These are phyloP conservation scores for Ustulina deusta DNA, from an alignment of 2,329 filamentous ascomycete species.

Conservation along the genomic window DNA sequence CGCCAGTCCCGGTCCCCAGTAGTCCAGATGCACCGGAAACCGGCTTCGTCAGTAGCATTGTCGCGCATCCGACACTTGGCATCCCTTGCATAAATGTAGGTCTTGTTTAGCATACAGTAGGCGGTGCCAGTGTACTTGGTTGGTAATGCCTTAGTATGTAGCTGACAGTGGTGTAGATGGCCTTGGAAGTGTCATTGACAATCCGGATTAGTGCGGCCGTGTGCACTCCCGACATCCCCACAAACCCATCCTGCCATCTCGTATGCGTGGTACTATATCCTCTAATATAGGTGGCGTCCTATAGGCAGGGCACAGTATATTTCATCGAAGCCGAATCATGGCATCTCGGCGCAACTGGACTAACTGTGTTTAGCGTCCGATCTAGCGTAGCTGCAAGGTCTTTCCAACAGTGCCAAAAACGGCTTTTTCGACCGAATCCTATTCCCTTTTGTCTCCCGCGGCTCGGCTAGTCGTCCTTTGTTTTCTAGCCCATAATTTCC, in stretches of 20 bases:
- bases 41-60: slow-evolving; percentile 3
- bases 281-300: background rate
- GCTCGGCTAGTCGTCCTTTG: background rate
- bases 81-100: slow-evolving; percentile 13
- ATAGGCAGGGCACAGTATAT: too few relatives aligned
- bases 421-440: slow-evolving; percentile 17
- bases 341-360: background rate
- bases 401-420: slow-evolving; percentile 11
- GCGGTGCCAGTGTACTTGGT: background rate
- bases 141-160: too few relatives aligned
- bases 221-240: background rate
- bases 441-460: slow-evolving; percentile 11
- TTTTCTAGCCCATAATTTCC: background rate
- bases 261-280: slow-evolving; percentile 13
- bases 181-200: background rate
- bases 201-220: slow-evolving; percentile 8
- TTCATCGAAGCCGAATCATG: background rate
- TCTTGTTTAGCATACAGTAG: background rate
- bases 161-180: too few relatives aligned
- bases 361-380: background rate
- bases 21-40: slow-evolving; percentile 4
- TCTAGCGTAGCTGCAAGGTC: slow-evolving; percentile 11
- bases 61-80: slow-evolving; percentile 22
- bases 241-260: slow-evolving; percentile 2
- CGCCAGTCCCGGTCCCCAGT: slow-evolving; percentile 2